phyloP scores from a whole-genome alignment of 2,329 filamentous ascomycete genomes.

The Alternaria triticina region DNA sequence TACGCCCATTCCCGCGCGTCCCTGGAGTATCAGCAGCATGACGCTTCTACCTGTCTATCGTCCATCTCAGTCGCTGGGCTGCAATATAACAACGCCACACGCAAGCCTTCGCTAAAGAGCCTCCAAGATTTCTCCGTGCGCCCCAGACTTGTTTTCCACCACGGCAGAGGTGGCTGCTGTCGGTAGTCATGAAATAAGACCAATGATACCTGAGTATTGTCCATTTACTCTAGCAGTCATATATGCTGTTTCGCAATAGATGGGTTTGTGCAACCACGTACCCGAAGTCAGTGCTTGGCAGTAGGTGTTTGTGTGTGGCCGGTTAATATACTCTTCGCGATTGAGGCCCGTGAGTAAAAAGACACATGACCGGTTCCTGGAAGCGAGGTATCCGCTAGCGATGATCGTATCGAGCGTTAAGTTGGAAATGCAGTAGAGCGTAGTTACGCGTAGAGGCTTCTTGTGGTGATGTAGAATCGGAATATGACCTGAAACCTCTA shows the following conservation, averaged over 20 bases:
- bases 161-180: background rate
- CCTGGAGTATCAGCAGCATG: slow-evolving; percentile 2
- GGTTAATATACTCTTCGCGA: slow-evolving; percentile 22
- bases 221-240: background rate
- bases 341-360: slow-evolving; percentile 14
- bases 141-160: slow-evolving; percentile 7
- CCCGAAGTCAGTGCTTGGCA: slow-evolving; percentile 10
- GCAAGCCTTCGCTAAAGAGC: slow-evolving; percentile 7
- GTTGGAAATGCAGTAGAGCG: background rate
- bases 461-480: background rate
- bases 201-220: background rate
- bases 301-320: slow-evolving; percentile 10
- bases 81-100: slow-evolving; percentile 18
- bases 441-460: background rate
- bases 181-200: background rate
- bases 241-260: slow-evolving; percentile 20
- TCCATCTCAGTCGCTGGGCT: slow-evolving; percentile 9
- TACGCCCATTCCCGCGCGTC: background rate
- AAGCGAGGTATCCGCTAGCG: background rate
- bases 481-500: background rate
- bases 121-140: slow-evolving; percentile 12
- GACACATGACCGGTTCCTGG: slow-evolving; percentile 13
- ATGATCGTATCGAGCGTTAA: background rate
- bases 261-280: slow-evolving; percentile 16
- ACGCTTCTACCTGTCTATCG: slow-evolving; percentile 1